Percentiles rank a stretch among this genome's conserved stretches.
These are phyloP conservation scores for Wickerhamiella parazyma DNA, from an alignment of 805 yeast genomes.

Conservation along the genomic window DNA sequence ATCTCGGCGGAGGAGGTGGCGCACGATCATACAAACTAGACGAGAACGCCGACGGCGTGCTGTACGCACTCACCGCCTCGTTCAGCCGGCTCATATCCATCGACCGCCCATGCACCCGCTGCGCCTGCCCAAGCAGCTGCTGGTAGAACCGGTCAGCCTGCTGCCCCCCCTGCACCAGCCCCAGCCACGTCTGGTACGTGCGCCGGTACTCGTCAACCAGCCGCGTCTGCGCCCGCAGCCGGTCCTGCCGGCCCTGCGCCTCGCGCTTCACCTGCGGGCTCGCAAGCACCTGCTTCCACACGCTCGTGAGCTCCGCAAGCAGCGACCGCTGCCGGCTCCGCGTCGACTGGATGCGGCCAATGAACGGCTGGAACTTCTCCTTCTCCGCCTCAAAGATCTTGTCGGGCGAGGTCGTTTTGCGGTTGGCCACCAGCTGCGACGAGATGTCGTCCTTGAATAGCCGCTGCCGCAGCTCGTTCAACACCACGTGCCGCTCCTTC, in stretches of 20 bases:
- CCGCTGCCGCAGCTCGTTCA: conserved; percentile 51
- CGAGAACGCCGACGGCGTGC: conserved; percentile 17
- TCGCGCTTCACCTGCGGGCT: conserved; percentile 33
- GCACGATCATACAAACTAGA: conserved; percentile 14
- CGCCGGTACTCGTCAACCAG: conserved; percentile 28
- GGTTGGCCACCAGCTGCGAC: conserved; percentile 53
- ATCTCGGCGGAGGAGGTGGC: conserved; percentile 11
- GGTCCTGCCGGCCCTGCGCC: conserved; percentile 27
- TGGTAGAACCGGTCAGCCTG: conserved; percentile 55
- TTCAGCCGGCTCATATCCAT: background rate
- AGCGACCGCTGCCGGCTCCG: conserved; percentile 49
- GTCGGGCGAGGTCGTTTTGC: conserved; percentile 42
- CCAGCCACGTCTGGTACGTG: conserved; percentile 46
- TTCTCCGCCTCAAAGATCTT: conserved; percentile 55
- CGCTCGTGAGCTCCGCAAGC: conserved; percentile 34
- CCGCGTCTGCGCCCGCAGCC: background rate
- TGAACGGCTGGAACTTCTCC: conserved; percentile 58
- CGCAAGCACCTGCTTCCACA: conserved; percentile 34
- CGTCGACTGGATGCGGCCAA: conserved; percentile 51
- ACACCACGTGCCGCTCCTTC: conserved; percentile 46
- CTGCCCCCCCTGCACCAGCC: conserved; percentile 42
- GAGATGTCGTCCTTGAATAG: conserved; percentile 80
- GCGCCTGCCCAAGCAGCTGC: conserved; percentile 31
- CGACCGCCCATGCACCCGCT: background rate
- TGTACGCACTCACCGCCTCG: conserved; percentile 8